Percentiles rank a stretch among this genome's conserved stretches.
Conservation (phyloP, 1,139 yeast species). For the Debaryomyces fabryi region DNA sequence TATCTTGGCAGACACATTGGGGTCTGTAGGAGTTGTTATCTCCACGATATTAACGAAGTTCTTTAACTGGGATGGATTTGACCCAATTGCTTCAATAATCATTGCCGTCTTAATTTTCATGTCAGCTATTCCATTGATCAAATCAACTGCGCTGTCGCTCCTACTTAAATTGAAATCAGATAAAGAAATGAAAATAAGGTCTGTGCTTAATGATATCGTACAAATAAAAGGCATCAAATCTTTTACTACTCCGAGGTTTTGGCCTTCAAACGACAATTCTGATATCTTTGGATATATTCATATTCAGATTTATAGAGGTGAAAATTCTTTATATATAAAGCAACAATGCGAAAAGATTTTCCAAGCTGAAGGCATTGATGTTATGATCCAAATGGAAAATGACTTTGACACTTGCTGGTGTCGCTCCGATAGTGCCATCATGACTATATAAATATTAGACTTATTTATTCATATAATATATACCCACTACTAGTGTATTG, state of each 20-base stretch:
- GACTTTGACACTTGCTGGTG: constrained; percentile 67
- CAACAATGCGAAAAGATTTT: constrained; percentile 59
- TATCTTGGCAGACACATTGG: constrained; percentile 91
- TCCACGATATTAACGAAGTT: constrained; percentile 72
- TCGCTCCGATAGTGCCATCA: constrained; percentile 19
- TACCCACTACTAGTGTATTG: background rate
- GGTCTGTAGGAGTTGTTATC: constrained; percentile 93
- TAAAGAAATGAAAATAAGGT: constrained; percentile 61
- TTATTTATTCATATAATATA: background rate
- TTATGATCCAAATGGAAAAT: constrained; percentile 62
- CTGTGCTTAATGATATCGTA: constrained; percentile 65
- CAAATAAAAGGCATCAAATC: constrained; percentile 79
- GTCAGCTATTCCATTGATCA: constrained; percentile 82
- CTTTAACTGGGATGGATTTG: constrained; percentile 69
- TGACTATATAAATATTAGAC: constrained; percentile 5
- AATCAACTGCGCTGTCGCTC: constrained; percentile 76
- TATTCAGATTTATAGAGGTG: constrained; percentile 69
- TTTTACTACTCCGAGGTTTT: constrained; percentile 85
- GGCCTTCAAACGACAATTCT: constrained; percentile 64
- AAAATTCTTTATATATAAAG: constrained; percentile 62
- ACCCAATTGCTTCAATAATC: constrained; percentile 87
- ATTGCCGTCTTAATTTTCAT: constrained; percentile 79
- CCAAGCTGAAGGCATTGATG: constrained; percentile 39
- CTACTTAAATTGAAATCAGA: constrained; percentile 60
- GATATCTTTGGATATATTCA: constrained; percentile 62